Base-by-base conservation (phyloP, 2,329 filamentous ascomycete species). In the Rhynchosporium graminicola region DNA sequence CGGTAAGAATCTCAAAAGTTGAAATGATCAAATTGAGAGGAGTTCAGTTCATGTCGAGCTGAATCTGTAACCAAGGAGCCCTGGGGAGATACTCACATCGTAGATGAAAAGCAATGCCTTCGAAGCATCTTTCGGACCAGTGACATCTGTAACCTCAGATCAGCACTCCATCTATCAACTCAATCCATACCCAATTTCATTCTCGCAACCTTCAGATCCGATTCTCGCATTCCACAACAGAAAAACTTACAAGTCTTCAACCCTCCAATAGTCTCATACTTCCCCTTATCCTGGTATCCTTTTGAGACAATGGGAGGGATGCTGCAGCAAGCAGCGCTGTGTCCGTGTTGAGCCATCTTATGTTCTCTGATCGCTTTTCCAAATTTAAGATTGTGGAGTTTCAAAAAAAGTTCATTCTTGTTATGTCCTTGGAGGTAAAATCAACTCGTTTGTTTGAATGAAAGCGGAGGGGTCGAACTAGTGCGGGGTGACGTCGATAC, bases 81-180 rank as follows among this genome's bases (percentile, higher is more conserved):
- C 33, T 10, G 9, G 13, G n/a, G 10, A 45, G 15, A 15, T 15
- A 54, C 51, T 54, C 36, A 54, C 51, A 75, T 90, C 87, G 50
- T 59, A 71, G 72, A 89, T 81, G 65, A 81, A 75, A 61, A 90
- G 75, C 61, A 90, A 80, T 57, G 82, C 88, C 76, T 84, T 87
- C 63, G 76, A 76, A 36, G 81, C 77, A 52, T 78, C 75, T 13
- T 74, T 69, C 20, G 82, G 78, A 52, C 81, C 80, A 10, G 78
- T 80, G 29, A 80, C 76, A 64, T 85, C 72, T 74, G 47, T 51
- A n/a, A 8, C 54, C 43, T 1, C 26, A 8, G 12, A 45, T 63
- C 5, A 63, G 56, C 20, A 57, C 5, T 52, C 33, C 1, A 33
- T 57, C 40, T 46, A 36, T 10, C 5, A 2, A 10, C 33, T 10